These are phyloP conservation scores for Actinomortierella wolfii DNA, from an alignment of 371 early-diverging fungal genomes.

Conservation along the genomic window DNA sequence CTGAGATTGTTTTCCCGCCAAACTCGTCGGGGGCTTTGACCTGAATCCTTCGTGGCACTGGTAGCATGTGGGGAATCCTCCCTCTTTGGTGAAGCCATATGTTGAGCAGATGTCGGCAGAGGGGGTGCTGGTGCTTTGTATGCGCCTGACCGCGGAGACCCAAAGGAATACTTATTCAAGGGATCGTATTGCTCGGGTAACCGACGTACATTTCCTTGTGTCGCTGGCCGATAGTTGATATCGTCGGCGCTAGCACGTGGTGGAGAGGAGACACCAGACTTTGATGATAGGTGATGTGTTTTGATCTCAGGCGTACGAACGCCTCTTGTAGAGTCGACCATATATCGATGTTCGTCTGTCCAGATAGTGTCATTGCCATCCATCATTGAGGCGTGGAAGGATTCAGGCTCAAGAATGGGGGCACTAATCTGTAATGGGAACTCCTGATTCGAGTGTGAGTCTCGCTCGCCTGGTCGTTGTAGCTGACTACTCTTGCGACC, in stretches of 20 bases:
- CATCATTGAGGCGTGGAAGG: neutral
- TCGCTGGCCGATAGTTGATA: too few relatives aligned
- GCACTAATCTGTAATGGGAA: slow-evolving; percentile 16
- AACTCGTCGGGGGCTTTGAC: neutral
- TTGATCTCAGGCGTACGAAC: neutral
- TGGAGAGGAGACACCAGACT: neutral
- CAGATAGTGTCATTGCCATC: slow-evolving; percentile 6
- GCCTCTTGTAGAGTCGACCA: neutral
- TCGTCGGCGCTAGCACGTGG: too few relatives aligned
- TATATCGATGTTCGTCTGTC: too few relatives aligned
- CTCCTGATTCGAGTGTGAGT: neutral
- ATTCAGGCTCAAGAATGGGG: slow-evolving; percentile 19
- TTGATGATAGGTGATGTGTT: slow-evolving; percentile 4
- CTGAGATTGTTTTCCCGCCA: neutral
- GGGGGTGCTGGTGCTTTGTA: slow-evolving; percentile 33
- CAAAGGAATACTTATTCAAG: neutral
- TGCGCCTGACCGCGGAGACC: slow-evolving; percentile 18
- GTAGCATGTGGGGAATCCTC: slow-evolving; percentile 3
- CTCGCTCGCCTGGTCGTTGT: slow-evolving; percentile 7
- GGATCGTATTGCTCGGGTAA: neutral
- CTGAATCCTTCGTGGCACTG: neutral
- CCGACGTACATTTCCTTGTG: neutral
- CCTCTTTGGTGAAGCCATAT: neutral
- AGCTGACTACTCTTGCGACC: slow-evolving; percentile 31
- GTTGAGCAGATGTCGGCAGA: slow-evolving; percentile 13